Evolutionary conservation across 768 basidiomycete genomes (phyloP).

Genomic region (Dendrothele bispora): DNA sequence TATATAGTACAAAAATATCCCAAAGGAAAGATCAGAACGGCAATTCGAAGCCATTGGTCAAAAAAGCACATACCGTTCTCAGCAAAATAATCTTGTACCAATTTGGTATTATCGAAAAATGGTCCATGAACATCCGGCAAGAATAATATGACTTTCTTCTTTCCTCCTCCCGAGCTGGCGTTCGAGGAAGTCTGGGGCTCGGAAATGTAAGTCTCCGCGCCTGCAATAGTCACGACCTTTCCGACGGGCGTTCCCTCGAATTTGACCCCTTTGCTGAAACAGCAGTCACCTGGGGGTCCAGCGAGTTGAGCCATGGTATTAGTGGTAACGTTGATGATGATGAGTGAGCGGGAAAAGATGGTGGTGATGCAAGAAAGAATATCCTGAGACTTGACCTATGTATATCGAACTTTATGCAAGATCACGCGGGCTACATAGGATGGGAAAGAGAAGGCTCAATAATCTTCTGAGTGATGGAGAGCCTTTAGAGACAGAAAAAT

Average conservation of each 20-base stretch:
- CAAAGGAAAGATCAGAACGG: not conserved
- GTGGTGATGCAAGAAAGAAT: no score
- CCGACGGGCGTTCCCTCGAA: not conserved
- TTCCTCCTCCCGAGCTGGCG: not conserved
- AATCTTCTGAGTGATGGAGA: no score
- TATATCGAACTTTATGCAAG: no score
- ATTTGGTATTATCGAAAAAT: not conserved
- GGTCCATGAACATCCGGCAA: not conserved
- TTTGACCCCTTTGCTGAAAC: not conserved
- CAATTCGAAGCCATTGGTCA: not conserved
- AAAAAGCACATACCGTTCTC: not conserved
- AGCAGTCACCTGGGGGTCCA: not conserved
- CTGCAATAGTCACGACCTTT: not conserved
- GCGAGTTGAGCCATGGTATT: no score
- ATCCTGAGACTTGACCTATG: no score
- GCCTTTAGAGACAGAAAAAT: no score
- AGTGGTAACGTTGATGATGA: no score
- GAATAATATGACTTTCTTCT: not conserved
- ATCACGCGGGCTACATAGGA: no score
- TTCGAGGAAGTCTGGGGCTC: not conserved
- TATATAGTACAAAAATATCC: not conserved
- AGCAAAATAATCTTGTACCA: not conserved
- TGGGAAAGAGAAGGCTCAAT: no score
- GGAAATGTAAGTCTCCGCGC: not conserved
- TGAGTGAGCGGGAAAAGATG: no score